Conservation (phyloP, 257 asterid genomes). For the Solanum chiquidenum region DNA sequence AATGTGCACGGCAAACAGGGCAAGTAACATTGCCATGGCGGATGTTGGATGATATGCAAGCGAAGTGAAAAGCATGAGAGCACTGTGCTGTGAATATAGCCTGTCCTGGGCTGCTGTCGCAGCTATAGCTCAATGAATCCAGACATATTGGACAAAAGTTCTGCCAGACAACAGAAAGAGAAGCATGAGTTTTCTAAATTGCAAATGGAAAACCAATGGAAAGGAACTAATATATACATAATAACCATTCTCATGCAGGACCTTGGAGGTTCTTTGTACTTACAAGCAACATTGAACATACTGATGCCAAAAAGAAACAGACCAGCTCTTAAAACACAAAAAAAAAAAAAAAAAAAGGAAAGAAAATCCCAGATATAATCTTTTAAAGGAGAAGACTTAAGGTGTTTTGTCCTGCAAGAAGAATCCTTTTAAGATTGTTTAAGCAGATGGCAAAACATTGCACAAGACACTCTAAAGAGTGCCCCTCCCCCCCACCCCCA, state of each 20-base stretch:
- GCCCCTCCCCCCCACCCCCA: neutral
- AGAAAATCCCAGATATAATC: neutral
- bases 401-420: neutral
- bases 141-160: conserved; percentile 73
- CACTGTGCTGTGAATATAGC: conserved; percentile 95
- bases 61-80: conserved; percentile 80
- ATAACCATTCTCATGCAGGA: neutral
- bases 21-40: conserved; percentile 88
- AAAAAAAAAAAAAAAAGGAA: neutral
- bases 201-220: neutral
- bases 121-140: conserved; percentile 56
- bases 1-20: conserved; percentile 88
- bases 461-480: neutral
- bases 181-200: neutral
- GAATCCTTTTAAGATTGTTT: neutral
- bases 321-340: neutral
- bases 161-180: conserved; percentile 30
- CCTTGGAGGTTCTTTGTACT: neutral
- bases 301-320: neutral
- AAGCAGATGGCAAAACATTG: neutral
- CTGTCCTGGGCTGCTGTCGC: conserved; percentile 60
- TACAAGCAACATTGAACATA: neutral
- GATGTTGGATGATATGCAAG: conserved; percentile 88
- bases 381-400: neutral
- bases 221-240: neutral